These are phyloP conservation scores for Paramyrothecium sp. DNA, from an alignment of 2,329 filamentous ascomycete species.

Conservation along the genomic window DNA sequence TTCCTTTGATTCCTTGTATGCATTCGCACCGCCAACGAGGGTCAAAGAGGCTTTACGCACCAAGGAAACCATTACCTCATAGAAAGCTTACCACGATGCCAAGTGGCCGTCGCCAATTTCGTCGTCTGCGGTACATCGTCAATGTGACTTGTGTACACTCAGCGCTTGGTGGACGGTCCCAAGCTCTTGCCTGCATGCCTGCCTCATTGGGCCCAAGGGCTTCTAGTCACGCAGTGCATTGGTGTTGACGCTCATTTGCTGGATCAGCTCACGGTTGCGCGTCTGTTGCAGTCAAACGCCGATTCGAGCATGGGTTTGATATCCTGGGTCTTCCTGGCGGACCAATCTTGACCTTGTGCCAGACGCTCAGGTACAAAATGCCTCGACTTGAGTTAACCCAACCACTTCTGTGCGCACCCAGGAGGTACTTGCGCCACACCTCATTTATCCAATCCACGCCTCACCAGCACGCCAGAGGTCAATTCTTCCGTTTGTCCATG, in stretches of 20 bases:
- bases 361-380: background rate
- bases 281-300: background rate
- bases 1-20: too few species aligned
- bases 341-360: background rate
- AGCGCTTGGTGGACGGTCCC: background rate
- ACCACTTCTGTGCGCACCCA: background rate
- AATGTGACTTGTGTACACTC: background rate
- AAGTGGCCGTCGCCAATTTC: background rate
- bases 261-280: background rate
- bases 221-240: background rate
- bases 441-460: background rate
- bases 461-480: background rate
- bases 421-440: background rate
- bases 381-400: background rate
- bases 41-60: too few species aligned
- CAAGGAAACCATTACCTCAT: background rate
- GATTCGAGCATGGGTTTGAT: background rate
- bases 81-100: background rate
- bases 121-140: background rate
- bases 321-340: background rate
- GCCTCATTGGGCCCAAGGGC: background rate
- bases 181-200: background rate
- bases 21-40: too few species aligned
- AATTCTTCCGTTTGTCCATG: background rate
- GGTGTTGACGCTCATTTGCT: background rate